phyloP scores from a whole-genome alignment of 257 asterid genomes.

The Nicotiana knightiana region DNA sequence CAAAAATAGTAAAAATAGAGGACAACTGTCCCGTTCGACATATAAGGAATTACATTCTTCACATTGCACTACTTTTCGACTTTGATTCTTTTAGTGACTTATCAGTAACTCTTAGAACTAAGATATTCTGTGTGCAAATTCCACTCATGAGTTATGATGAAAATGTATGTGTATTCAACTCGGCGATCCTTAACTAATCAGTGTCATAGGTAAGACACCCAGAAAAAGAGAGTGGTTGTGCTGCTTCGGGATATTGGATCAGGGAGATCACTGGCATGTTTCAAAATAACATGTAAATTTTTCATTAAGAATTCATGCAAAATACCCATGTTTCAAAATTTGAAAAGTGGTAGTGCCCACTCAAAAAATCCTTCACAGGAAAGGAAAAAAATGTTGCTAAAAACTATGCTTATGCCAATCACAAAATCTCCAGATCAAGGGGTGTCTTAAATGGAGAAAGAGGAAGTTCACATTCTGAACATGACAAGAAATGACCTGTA shows the following conservation, averaged over 20 bases:
- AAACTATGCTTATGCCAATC: background rate
- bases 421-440: background rate
- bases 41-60: background rate
- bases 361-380: background rate
- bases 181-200: background rate
- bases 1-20: background rate
- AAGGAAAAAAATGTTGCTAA: background rate
- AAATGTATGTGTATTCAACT: background rate
- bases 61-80: background rate
- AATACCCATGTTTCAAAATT: background rate
- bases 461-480: background rate
- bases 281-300: background rate
- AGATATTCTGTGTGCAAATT: background rate
- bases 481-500: constrained; percentile 46
- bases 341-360: background rate
- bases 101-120: background rate
- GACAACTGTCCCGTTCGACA: background rate
- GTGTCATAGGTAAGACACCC: background rate
- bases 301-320: background rate
- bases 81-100: background rate
- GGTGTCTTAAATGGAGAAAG: background rate
- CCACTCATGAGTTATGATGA: background rate
- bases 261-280: background rate
- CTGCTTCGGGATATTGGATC: background rate
- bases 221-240: background rate